These are phyloP conservation scores for Pyricularia sp. DNA, from an alignment of 2,329 filamentous ascomycete genomes.

Conservation along the genomic window DNA sequence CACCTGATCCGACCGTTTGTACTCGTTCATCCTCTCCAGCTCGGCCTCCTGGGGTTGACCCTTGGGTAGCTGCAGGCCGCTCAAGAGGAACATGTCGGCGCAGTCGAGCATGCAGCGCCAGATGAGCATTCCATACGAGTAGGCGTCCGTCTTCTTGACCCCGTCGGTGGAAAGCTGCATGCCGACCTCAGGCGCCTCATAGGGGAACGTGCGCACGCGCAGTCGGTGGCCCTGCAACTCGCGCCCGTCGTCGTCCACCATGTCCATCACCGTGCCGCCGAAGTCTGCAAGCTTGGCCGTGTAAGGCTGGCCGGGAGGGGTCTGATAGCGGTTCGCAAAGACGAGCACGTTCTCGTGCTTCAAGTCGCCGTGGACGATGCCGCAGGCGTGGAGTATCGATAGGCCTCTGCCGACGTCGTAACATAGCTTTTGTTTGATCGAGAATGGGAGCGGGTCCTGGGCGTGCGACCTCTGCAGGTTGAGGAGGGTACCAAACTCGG, in stretches of 20 bases:
- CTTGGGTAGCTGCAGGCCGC: not conserved
- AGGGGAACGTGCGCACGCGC: conserved; percentile 7
- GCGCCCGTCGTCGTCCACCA: conserved; percentile 1
- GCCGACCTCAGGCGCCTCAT: conserved; percentile 7
- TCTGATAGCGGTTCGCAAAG: conserved; percentile 11
- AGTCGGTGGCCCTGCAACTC: not conserved
- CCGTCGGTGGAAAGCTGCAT: conserved; percentile 3
- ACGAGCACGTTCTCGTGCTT: conserved; percentile 8
- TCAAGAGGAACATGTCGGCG: conserved; percentile 3
- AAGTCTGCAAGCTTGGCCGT: conserved; percentile 9
- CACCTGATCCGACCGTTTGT: conserved; percentile 7
- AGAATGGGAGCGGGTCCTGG: conserved; percentile 5
- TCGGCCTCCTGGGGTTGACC: not conserved
- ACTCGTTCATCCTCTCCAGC: conserved; percentile 1
- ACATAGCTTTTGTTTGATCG: conserved; percentile 10
- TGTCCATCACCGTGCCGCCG: conserved; percentile 9
- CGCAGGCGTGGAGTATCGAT: conserved; percentile 5
- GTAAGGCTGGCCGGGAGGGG: conserved; percentile 7
- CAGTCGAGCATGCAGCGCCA: conserved; percentile 10
- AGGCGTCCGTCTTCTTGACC: conserved; percentile 8
- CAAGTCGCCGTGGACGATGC: conserved; percentile 7
- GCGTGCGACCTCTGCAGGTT: conserved; percentile 5
- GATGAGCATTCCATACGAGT: conserved; percentile 9
- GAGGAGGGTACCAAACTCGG: conserved; percentile 7
- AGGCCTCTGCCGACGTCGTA: conserved; percentile 9